Conservation (phyloP, 2,329 filamentous ascomycete genomes). For the Cercospora citrullina region DNA sequence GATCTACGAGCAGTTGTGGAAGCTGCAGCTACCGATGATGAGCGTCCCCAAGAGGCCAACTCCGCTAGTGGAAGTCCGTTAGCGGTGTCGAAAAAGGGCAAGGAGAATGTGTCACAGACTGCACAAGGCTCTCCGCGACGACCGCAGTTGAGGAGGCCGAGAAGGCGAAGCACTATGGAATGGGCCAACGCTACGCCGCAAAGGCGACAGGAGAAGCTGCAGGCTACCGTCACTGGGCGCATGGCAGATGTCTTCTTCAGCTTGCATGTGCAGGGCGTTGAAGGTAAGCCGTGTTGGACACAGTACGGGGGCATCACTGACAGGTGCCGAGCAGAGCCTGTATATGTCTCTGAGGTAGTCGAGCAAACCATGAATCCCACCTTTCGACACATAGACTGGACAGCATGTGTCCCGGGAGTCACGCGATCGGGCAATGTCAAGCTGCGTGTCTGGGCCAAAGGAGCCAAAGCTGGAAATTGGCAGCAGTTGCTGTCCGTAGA, state of each 20-base stretch:
- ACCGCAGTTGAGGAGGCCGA: constrained; percentile 43
- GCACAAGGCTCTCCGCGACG: constrained; percentile 30
- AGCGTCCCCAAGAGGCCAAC: neutral
- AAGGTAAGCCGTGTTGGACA: constrained; percentile 35
- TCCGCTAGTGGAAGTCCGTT: constrained; percentile 23
- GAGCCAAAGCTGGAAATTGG: constrained; percentile 54
- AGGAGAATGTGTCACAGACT: constrained; percentile 32
- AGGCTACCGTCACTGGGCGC: constrained; percentile 67
- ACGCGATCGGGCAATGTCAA: constrained; percentile 66
- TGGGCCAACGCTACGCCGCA: constrained; percentile 62
- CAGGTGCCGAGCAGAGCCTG: constrained; percentile 56
- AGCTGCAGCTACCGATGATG: constrained; percentile 22
- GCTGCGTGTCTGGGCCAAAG: constrained; percentile 73
- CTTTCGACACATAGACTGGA: constrained; percentile 81
- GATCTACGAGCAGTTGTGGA: constrained; percentile 48
- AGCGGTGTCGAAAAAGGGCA: neutral
- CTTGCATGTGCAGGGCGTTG: constrained; percentile 65
- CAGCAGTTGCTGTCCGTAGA: constrained; percentile 70
- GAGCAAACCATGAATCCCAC: constrained; percentile 85
- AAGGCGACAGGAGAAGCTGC: constrained; percentile 70
- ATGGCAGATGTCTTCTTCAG: constrained; percentile 91
- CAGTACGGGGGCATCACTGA: constrained; percentile 20
- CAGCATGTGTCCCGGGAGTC: constrained; percentile 60
- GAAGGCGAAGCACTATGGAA: constrained; percentile 61
- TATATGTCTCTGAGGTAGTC: constrained; percentile 84